Evolutionary conservation across 2,329 filamentous ascomycete genomes (phyloP).

Genomic region (Penicillium sp.): DNA sequence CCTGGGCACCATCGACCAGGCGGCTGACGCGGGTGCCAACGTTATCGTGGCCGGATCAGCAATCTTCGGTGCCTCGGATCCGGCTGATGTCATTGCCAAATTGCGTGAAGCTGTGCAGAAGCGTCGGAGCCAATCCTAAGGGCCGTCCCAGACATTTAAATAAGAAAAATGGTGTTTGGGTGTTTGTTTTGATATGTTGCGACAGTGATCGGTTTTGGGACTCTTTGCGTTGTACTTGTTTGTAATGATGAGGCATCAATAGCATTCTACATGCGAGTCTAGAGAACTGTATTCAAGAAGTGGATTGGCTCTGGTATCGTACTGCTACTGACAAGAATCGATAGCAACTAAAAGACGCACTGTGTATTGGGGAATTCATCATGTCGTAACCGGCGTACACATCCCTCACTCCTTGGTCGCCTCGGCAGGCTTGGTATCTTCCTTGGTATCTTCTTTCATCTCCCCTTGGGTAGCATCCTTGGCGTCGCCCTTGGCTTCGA

Average conservation of each 20-base stretch:
- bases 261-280: conserved; percentile 8
- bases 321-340: conserved; percentile 7
- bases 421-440: conserved; percentile 19
- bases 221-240: conserved; percentile 5
- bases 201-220: not conserved
- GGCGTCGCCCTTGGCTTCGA: conserved; percentile 10
- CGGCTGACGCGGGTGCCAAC: conserved; percentile 91
- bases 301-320: conserved; percentile 11
- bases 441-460: conserved; percentile 6
- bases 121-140: conserved; percentile 27
- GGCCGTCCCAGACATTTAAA: not conserved
- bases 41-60: conserved; percentile 97
- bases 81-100: conserved; percentile 76
- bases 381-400: conserved; percentile 12
- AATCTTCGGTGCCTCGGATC: conserved; percentile 88
- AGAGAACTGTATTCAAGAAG: not conserved
- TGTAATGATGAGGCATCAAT: conserved; percentile 23
- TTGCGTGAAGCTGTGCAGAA: conserved; percentile 74
- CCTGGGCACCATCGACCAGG: conserved; percentile 82
- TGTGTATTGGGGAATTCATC: conserved; percentile 17
- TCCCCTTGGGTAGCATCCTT: conserved; percentile 8
- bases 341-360: conserved; percentile 3
- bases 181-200: conserved; percentile 5
- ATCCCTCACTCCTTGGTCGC: conserved; percentile 23
- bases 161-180: conserved; percentile 18